Evolutionary conservation across 371 early-diverging fungal genomes (phyloP), one percentile per base, ranked within the genome.

Genomic region (Mortierella sp.): DNA sequence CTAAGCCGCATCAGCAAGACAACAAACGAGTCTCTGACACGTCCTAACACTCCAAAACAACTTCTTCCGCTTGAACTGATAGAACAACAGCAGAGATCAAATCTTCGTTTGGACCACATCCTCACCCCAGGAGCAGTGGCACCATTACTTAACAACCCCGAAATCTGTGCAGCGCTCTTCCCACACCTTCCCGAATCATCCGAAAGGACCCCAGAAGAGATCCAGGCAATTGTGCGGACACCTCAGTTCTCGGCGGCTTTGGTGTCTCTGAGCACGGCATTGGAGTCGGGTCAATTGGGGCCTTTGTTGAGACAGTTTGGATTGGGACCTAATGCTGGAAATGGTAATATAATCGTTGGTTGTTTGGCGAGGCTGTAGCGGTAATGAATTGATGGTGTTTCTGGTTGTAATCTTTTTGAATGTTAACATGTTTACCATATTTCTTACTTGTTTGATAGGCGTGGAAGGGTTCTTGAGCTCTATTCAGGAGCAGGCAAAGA

Each of bases 211-310:
- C 86, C 88, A 16, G 92, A 90, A 61, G 90, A 93, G 54, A 83
- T 95, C 24, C 90, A 91, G 11, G 90, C 91, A 70, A 89, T 95
- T 24, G 88, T 94, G 1, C 87, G 90, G 34, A 92, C 93, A 46
- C 92, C 95, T 64, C 94, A 94, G 79, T 95, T 96, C 83, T 91
- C 90, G 64, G 93, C 94, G 86, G 91, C 95, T 51, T 84, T 95
- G 54, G 91, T 90, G 16, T 88, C 92, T 2, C 84, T 96, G 73
- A 91, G 92, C 74, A 86, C 87, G 31, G 93, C 94, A 44, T 88
- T 96, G 40, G 90, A 94, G 76, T 91, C 93, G 14, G 96, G 95
- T 9, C 93, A 93, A 72, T 87, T 96, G 31, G 91, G 93, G 3
- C 91, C 94, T 9, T 82, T 95, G 64, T 85, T 94, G 73, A 84